phyloP scores from a whole-genome alignment of 75 land plant species.

The Picea glauca region DNA sequence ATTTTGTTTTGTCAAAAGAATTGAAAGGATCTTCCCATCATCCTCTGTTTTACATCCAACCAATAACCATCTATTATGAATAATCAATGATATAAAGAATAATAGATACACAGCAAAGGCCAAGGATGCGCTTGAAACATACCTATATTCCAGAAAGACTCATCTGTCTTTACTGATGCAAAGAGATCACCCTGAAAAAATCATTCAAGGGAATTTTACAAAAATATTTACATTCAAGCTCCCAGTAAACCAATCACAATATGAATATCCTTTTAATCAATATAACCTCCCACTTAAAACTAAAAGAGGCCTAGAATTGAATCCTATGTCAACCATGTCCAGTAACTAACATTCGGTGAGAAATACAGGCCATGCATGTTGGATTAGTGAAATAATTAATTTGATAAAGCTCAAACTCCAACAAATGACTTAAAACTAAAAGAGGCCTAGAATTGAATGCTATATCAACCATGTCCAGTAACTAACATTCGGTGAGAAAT shows the following conservation, averaged over 20 bases:
- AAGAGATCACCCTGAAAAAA: slow-evolving; percentile 70
- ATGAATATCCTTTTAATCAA: not conserved
- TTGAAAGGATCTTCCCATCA: slow-evolving; percentile 66
- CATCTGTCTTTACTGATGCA: slow-evolving; percentile 67
- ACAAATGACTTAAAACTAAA: slow-evolving; percentile 43
- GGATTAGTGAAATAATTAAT: not conserved
- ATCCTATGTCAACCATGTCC: too few relatives aligned
- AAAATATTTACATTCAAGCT: too few relatives aligned
- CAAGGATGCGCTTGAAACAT: not conserved
- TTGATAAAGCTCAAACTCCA: not conserved
- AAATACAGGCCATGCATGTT: not conserved
- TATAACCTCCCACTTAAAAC: not conserved
- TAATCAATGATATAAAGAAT: not conserved
- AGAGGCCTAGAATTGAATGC: slow-evolving; percentile 1
- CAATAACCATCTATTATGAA: not conserved
- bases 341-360: too few relatives aligned
- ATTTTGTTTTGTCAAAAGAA: slow-evolving; percentile 75
- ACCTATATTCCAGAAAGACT: slow-evolving; percentile 96
- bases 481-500: too few relatives aligned
- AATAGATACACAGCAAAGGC: not conserved
- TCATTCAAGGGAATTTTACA: too few relatives aligned
- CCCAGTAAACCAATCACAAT: not conserved
- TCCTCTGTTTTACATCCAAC: slow-evolving; percentile 50
- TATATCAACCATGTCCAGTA: too few relatives aligned
- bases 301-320: slow-evolving; percentile 2